Conservation (phyloP, 495 filamentous ascomycete species). For the Trichoderma gamsii region DNA sequence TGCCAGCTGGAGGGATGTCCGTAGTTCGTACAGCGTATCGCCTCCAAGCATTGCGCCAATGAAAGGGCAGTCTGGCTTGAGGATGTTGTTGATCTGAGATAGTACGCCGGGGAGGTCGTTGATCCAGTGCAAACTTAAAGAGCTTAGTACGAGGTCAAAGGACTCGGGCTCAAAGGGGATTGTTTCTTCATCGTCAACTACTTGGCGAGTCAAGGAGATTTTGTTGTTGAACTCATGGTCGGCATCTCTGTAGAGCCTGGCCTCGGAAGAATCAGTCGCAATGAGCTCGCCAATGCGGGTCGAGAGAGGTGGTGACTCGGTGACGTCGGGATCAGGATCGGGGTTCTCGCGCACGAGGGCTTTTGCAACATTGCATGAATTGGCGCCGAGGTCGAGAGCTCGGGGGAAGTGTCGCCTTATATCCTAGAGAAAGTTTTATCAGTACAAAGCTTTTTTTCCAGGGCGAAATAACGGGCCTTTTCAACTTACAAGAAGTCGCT, state of each 20-base stretch:
- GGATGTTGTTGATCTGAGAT: constrained; percentile 67
- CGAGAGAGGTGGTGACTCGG: constrained; percentile 56
- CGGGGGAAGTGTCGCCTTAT: constrained; percentile 80
- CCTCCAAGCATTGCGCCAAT: constrained; percentile 95
- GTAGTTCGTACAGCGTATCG: constrained; percentile 88
- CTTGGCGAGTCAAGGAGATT: constrained; percentile 62
- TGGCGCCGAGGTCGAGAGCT: constrained; percentile 91
- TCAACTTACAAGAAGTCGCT: constrained; percentile 66
- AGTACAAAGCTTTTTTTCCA: not conserved
- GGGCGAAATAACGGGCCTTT: not conserved
- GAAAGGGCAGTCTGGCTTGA: constrained; percentile 89
- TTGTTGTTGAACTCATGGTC: constrained; percentile 67
- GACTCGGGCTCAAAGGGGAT: constrained; percentile 70
- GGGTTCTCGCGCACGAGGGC: constrained; percentile 64
- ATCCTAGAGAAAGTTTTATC: constrained; percentile 48
- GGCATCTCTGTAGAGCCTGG: constrained; percentile 76
- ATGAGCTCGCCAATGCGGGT: constrained; percentile 63
- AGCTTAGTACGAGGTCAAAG: constrained; percentile 86
- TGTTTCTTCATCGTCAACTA: constrained; percentile 62
- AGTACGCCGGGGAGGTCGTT: constrained; percentile 88
- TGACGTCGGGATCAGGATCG: constrained; percentile 46
- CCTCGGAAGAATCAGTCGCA: constrained; percentile 71
- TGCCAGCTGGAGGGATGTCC: constrained; percentile 87
- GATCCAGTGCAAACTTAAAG: constrained; percentile 90
- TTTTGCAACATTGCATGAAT: constrained; percentile 88